Evolutionary conservation across 2,329 filamentous ascomycete species (phyloP), one percentile per base, ranked within the genome.

Genomic region (Thelonectria rubi): DNA sequence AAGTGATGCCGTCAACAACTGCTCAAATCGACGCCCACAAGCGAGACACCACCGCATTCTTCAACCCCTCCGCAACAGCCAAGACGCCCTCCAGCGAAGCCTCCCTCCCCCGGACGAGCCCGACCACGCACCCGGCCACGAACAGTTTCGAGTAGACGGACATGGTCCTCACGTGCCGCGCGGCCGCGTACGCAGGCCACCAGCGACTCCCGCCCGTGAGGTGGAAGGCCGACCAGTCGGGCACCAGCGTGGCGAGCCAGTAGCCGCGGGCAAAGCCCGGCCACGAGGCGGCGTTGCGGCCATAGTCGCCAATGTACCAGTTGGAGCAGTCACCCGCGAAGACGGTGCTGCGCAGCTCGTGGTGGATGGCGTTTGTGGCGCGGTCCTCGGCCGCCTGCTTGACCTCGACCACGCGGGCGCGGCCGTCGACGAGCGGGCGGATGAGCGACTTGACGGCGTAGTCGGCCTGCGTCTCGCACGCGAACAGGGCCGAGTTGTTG

Each of bases 241-340:
- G 59, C 11, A 64, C 24, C 53, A 56, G 15, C n/a, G 79, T 80
- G 15, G 68, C 67, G 21, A 66, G 59, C 74, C 75, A 77, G 60
- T 70, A 77, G 3, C 64, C 65, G 8, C 60, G 63, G 10, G 75
- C 75, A 39, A 72, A 63, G 3, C 72, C 72, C 1, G 76, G 77
- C 75, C 75, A 78, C 4, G 73, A 75, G 1, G 77, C 77, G 0
- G 75, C 62, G 34, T 66, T 66, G 34, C 64, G 64, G n/a, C 64
- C 64, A 32, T 52, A 65, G 40, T 65, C 30, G 7, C 65, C 65
- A 48, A 66, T 66, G 46, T 66, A 66, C 65, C 65, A 65, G 55
- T 66, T 67, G 26, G 64, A 64, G 54, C 65, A 67, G 51, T 64
- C 62, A 15, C 55, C 63, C 12, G 64, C 55, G 26, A 67, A 66